Percentiles rank a stretch among this genome's conserved stretches.
These are phyloP conservation scores for Pulveroboletus sp. DNA, from an alignment of 768 basidiomycete genomes.

Conservation along the genomic window DNA sequence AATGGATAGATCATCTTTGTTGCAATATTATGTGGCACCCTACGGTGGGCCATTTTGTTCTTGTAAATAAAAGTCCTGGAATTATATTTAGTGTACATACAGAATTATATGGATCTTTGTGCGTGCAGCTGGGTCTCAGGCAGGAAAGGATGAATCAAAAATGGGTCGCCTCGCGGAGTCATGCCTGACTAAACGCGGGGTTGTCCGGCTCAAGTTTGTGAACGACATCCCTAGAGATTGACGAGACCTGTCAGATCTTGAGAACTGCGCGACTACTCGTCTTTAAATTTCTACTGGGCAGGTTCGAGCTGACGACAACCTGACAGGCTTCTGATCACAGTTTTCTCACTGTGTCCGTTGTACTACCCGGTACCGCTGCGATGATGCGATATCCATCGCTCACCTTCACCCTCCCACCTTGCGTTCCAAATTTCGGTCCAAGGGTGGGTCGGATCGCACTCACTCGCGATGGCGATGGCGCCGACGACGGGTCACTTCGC, in stretches of 20 bases:
- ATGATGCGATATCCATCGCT: conserved; percentile 12
- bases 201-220: too few species aligned
- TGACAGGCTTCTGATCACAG: background rate
- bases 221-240: too few species aligned
- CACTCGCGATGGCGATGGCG: conserved; percentile 4
- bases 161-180: conserved; percentile 10
- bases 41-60: background rate
- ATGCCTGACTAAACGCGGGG: too few species aligned
- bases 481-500: background rate
- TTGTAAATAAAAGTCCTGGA: background rate
- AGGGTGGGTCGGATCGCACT: conserved; percentile 23
- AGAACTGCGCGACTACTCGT: too few species aligned
- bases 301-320: too few species aligned
- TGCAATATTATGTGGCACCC: background rate
- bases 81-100: background rate
- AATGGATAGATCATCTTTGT: background rate
- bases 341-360: too few species aligned
- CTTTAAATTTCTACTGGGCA: too few species aligned
- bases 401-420: conserved; percentile 11
- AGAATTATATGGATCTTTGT: background rate
- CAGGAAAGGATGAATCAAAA: background rate
- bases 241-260: too few species aligned
- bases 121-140: conserved; percentile 1
- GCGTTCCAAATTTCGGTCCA: conserved; percentile 20
- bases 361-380: background rate